Conservation (phyloP, 345 rosid species). For the Atalantia buxifolia region DNA sequence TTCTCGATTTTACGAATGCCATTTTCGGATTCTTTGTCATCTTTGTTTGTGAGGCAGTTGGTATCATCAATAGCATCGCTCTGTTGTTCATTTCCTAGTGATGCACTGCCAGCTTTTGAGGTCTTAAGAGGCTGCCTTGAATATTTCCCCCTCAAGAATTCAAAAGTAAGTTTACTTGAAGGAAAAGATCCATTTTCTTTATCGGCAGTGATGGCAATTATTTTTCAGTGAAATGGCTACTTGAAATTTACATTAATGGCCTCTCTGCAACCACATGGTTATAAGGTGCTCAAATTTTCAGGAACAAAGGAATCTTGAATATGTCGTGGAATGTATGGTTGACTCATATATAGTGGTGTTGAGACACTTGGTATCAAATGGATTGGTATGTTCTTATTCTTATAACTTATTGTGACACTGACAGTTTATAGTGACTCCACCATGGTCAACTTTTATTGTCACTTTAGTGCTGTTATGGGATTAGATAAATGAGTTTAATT, state of each 20-base stretch:
- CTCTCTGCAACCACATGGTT: conserved; percentile 6
- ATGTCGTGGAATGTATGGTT: conserved; percentile 44
- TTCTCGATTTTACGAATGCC: conserved; percentile 53
- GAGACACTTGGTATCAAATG: conserved; percentile 46
- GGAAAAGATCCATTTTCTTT: neutral
- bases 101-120: conserved; percentile 61
- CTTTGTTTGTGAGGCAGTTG: conserved; percentile 56
- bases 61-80: conserved; percentile 66
- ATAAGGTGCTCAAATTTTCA: conserved; percentile 31
- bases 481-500: neutral
- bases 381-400: conserved; percentile 44
- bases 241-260: neutral
- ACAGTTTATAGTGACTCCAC: neutral
- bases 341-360: conserved; percentile 61
- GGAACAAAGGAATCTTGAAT: conserved; percentile 51
- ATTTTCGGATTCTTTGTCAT: conserved; percentile 34
- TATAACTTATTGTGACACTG: neutral
- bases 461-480: neutral
- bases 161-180: conserved; percentile 43
- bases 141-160: conserved; percentile 39
- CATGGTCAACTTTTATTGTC: conserved; percentile 6
- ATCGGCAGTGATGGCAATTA: neutral
- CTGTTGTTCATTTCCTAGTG: conserved; percentile 61
- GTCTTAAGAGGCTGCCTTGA: conserved; percentile 55
- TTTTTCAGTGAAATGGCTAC: neutral